A percentile compares a stretch with the other conserved stretches of the same genome.
Conservation (phyloP, 345 rosid genomes). For the Syzygium grande region DNA sequence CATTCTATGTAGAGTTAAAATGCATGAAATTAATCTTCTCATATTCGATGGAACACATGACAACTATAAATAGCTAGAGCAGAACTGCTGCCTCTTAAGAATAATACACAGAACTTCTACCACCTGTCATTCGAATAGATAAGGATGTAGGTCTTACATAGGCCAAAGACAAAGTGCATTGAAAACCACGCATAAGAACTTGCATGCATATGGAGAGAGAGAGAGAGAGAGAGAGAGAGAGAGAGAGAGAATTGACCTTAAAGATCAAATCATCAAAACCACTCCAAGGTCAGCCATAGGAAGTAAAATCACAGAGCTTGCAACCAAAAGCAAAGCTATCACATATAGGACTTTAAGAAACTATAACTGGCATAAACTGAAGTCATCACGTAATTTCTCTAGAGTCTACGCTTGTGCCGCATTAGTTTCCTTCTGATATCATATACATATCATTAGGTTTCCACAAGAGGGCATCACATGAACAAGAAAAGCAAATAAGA, state of each 20-base stretch:
- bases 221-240: neutral
- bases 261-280: neutral
- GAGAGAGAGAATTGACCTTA: neutral
- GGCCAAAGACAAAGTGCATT: neutral
- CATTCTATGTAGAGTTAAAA: neutral
- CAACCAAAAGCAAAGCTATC: neutral
- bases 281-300: too few relatives aligned
- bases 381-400: neutral
- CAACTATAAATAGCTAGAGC: neutral
- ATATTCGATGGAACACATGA: neutral
- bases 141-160: neutral
- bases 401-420: neutral
- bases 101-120: neutral
- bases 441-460: neutral
- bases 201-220: neutral
- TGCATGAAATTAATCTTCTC: neutral
- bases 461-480: neutral
- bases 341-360: neutral
- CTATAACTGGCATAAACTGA: neutral
- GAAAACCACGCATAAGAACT: neutral
- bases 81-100: neutral
- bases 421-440: neutral
- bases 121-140: neutral
- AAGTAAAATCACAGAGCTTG: neutral
- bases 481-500: neutral